Conservation (phyloP, 306 rosid genomes). For the Oemleria cerasiformis region DNA sequence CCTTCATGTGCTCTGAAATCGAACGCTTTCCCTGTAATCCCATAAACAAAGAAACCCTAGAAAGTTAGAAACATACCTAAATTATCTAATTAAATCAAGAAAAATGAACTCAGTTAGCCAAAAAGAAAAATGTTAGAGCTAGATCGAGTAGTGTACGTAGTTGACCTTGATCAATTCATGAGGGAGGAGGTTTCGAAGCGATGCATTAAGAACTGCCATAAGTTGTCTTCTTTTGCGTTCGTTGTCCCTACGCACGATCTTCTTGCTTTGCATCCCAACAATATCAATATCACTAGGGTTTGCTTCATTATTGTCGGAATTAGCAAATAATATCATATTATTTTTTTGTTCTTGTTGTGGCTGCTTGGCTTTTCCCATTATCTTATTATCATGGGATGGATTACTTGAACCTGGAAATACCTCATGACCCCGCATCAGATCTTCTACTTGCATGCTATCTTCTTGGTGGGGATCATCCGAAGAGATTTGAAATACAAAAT, state of each 20-base stretch:
- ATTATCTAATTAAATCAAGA: neutral
- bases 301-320: neutral
- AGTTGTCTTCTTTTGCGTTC: constrained; percentile 47
- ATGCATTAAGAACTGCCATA: constrained; percentile 32
- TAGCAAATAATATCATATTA: neutral
- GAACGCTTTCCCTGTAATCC: constrained; percentile 77
- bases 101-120: neutral
- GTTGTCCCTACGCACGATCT: constrained; percentile 42
- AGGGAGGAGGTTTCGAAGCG: constrained; percentile 44
- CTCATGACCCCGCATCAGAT: constrained; percentile 18
- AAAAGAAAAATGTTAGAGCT: neutral
- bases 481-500: constrained; percentile 19
- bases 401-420: neutral
- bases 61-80: neutral
- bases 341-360: neutral
- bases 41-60: constrained; percentile 24
- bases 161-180: constrained; percentile 32
- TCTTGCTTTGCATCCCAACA: constrained; percentile 5
- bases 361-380: neutral
- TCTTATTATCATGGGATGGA: constrained; percentile 2
- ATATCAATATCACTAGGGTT: neutral
- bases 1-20: constrained; percentile 51
- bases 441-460: constrained; percentile 19
- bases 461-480: constrained; percentile 14
- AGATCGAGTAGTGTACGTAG: neutral